Percentiles rank a stretch among this genome's conserved stretches.
phyloP scores from a whole-genome alignment of 176 grass and related monocot species.

The Guadua angustifolia region DNA sequence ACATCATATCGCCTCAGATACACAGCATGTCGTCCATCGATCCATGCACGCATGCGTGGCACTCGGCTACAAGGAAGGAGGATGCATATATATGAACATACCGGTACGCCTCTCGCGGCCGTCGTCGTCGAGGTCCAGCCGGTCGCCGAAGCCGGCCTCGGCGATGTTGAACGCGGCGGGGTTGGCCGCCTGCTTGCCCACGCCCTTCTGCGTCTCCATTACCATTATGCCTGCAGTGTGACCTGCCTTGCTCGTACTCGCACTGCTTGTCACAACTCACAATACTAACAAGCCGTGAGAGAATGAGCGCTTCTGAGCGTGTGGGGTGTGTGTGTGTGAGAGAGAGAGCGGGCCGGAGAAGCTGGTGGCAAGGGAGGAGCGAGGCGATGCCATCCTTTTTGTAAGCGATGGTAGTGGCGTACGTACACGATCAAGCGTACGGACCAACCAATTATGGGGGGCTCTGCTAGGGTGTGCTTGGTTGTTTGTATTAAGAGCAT shows the following conservation, averaged over 20 bases:
- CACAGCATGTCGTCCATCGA: neutral
- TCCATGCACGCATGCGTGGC: neutral
- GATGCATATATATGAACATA: neutral
- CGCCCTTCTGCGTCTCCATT: constrained; percentile 41
- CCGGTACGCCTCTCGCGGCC: constrained; percentile 73
- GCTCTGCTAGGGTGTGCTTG: no score
- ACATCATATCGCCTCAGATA: neutral
- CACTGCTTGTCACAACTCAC: neutral
- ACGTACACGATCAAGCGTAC: neutral
- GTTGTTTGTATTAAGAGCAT: no score
- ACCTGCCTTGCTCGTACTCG: no score
- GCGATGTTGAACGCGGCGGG: constrained; percentile 54
- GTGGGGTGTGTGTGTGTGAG: neutral
- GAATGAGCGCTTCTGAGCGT: neutral
- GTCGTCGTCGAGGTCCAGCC: constrained; percentile 74
- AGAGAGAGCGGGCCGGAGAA: neutral
- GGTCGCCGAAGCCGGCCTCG: constrained; percentile 41
- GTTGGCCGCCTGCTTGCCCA: neutral
- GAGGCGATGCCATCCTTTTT: constrained; percentile 45
- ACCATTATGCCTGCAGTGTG: constrained; percentile 27
- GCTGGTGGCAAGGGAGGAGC: neutral
- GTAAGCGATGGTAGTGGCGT: constrained; percentile 21
- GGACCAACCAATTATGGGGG: constrained; percentile 10
- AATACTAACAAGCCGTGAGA: neutral
- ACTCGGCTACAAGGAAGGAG: neutral